A percentile compares a stretch with the other conserved stretches of the same genome.
phyloP scores from a whole-genome alignment of 2,329 filamentous ascomycete species.

The Orbilia javanica region DNA sequence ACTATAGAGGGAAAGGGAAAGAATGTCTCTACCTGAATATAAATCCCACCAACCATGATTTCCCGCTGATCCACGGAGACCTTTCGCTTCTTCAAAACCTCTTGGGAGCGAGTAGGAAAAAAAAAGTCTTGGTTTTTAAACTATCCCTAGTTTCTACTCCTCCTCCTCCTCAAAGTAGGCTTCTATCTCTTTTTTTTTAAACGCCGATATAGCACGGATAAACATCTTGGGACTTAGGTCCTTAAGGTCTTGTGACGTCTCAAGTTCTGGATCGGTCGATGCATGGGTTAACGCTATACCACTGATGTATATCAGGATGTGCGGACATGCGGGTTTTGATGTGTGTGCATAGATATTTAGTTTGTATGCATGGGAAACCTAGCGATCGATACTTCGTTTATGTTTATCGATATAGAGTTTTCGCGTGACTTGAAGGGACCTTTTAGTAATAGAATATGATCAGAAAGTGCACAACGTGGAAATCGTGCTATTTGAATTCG shows the following conservation, averaged over 20 bases:
- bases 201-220: not conserved
- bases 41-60: not conserved
- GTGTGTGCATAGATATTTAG: too few species aligned
- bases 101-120: too few species aligned
- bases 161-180: not conserved
- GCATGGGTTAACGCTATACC: not conserved
- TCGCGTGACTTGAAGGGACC: not conserved
- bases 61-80: constrained; percentile 11
- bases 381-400: too few species aligned
- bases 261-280: constrained; percentile 11
- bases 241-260: constrained; percentile 6
- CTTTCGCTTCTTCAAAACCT: too few species aligned
- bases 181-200: not conserved
- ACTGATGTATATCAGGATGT: not conserved
- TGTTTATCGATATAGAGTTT: not conserved
- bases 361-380: not conserved
- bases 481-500: too few species aligned
- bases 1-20: too few species aligned
- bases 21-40: constrained; percentile 15
- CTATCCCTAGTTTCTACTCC: not conserved
- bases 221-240: not conserved
- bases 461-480: too few species aligned
- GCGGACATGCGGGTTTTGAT: too few species aligned
- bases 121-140: not conserved
- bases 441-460: not conserved